These are phyloP conservation scores for Schizothecium vesticola DNA, from an alignment of 495 filamentous ascomycete species.

Conservation along the genomic window DNA sequence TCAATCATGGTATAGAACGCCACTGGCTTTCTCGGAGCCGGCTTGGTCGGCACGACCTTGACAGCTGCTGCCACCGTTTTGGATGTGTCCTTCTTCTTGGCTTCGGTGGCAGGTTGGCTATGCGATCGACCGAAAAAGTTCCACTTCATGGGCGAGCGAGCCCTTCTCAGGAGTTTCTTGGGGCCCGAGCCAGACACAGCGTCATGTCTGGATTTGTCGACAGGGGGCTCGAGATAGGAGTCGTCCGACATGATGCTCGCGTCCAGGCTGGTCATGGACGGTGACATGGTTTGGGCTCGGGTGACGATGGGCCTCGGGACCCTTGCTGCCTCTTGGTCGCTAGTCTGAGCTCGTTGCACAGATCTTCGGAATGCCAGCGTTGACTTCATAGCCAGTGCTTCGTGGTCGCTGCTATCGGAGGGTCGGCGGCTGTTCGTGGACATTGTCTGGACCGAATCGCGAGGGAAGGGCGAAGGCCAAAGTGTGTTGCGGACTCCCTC, in stretches of 20 bases:
- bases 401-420: conserved; percentile 50
- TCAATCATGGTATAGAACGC: conserved; percentile 86
- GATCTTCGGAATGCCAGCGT: conserved; percentile 50
- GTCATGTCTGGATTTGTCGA: conserved; percentile 17
- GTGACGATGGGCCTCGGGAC: conserved; percentile 42
- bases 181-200: conserved; percentile 18
- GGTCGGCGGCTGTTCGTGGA: conserved; percentile 34
- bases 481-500: conserved; percentile 37
- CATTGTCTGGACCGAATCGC: conserved; percentile 13
- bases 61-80: conserved; percentile 41
- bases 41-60: conserved; percentile 36
- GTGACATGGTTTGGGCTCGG: conserved; percentile 31
- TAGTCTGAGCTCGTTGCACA: conserved; percentile 41
- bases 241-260: conserved; percentile 50
- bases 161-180: conserved; percentile 53
- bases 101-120: conserved; percentile 41
- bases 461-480: conserved; percentile 50
- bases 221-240: conserved; percentile 31
- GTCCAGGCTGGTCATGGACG: conserved; percentile 46
- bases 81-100: conserved; percentile 33
- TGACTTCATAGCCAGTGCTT: conserved; percentile 34
- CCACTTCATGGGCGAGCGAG: conserved; percentile 64
- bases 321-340: conserved; percentile 32
- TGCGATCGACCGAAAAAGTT: conserved; percentile 75
- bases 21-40: conserved; percentile 38